phyloP scores from a whole-genome alignment of 768 basidiomycete species.

The Lactarius deliciosus region DNA sequence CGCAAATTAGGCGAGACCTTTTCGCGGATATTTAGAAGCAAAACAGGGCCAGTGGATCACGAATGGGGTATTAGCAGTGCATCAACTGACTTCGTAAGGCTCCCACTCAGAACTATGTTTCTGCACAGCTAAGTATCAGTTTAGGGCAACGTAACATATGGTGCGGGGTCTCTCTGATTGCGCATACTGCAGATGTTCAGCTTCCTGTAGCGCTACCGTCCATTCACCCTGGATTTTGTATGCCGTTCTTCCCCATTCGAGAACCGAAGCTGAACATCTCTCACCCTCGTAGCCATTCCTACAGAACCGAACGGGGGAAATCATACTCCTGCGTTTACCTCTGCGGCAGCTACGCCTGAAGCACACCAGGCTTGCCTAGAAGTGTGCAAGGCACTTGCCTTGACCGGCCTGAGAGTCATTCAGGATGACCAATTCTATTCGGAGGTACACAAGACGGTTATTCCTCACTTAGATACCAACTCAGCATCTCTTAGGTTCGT shows the following conservation, averaged over 20 bases:
- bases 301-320: conserved; percentile 71
- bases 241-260: conserved; percentile 8
- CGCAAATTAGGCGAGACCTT: conserved; percentile 57
- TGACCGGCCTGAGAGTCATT: conserved; percentile 64
- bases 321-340: conserved; percentile 69
- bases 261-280: neutral
- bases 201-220: conserved; percentile 51
- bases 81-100: conserved; percentile 80
- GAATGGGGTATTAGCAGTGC: conserved; percentile 67
- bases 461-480: neutral
- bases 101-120: neutral
- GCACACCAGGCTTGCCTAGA: conserved; percentile 69
- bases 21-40: conserved; percentile 55
- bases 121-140: conserved; percentile 2
- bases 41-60: conserved; percentile 62
- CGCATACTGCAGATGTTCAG: neutral
- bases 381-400: conserved; percentile 69
- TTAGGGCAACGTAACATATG: conserved; percentile 75
- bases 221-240: conserved; percentile 73
- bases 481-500: conserved; percentile 16
- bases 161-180: conserved; percentile 38
- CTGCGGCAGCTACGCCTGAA: conserved; percentile 55
- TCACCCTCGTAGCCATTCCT: conserved; percentile 61
- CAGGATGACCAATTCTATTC: conserved; percentile 64
- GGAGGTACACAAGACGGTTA: conserved; percentile 41